Conservation (phyloP, 2,329 filamentous ascomycete species). For the Rhynchosporium graminicola region DNA sequence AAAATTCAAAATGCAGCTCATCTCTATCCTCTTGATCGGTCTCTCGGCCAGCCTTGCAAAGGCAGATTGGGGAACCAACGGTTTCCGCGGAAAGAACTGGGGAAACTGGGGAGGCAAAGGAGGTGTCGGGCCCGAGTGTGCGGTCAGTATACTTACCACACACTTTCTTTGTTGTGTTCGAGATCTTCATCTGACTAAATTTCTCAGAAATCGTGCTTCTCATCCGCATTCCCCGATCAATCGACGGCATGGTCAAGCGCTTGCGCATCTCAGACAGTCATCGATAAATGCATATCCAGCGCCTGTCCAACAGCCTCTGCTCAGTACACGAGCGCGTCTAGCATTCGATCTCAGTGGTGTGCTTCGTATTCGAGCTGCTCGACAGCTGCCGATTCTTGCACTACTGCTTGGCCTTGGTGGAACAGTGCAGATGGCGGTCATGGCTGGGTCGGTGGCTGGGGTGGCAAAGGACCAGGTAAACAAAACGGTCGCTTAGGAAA, state of each 20-base stretch:
- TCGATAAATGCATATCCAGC: conserved; percentile 10
- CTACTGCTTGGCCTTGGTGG: conserved; percentile 15
- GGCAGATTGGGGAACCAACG: conserved; percentile 12
- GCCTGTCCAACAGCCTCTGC: conserved; percentile 15
- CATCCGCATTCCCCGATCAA: conserved; percentile 12
- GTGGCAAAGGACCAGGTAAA: background rate
- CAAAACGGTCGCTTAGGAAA: background rate
- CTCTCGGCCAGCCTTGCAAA: conserved; percentile 2
- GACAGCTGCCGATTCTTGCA: conserved; percentile 10
- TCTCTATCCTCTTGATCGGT: conserved; percentile 2
- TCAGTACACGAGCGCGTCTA: conserved; percentile 13
- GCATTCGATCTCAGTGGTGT: conserved; percentile 11
- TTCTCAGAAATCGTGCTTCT: conserved; percentile 16
- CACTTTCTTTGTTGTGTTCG: background rate
- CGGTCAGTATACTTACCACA: background rate
- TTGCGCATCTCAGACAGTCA: conserved; percentile 16
- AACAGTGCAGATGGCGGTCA: conserved; percentile 1
- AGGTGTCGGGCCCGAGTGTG: conserved; percentile 9
- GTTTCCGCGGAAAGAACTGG: conserved; percentile 1
- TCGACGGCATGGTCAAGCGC: conserved; percentile 17
- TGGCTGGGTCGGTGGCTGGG: conserved; percentile 8
- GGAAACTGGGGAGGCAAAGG: conserved; percentile 10
- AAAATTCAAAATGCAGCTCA: conserved; percentile 13
- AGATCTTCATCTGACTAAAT: background rate
- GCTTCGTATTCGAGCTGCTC: conserved; percentile 18